Evolutionary conservation across 1,284 basidiomycete genomes (phyloP).

Genomic region (Grifola frondosa): DNA sequence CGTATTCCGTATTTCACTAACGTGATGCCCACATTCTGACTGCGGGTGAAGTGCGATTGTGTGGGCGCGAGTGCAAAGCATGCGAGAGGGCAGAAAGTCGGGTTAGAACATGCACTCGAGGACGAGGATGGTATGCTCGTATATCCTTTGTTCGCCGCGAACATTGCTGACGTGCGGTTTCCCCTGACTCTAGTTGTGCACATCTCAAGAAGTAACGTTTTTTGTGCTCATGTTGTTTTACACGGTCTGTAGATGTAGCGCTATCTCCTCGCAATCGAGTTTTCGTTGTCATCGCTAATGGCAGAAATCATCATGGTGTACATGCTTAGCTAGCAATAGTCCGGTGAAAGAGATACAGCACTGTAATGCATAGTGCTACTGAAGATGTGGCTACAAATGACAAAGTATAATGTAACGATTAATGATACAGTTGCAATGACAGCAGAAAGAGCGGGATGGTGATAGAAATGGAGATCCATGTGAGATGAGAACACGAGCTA

Average conservation of each 20-base stretch:
- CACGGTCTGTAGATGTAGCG: conserved; percentile 14
- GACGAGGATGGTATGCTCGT: conserved; percentile 79
- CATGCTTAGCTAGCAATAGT: too few species aligned
- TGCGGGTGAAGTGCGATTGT: conserved; percentile 82
- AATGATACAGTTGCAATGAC: conserved; percentile 2
- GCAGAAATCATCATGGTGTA: too few species aligned
- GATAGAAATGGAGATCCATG: background rate
- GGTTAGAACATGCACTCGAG: conserved; percentile 84
- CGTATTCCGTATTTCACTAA: conserved; percentile 36
- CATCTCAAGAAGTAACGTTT: conserved; percentile 73
- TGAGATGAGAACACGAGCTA: background rate
- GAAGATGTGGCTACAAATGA: background rate
- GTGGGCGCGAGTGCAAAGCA: conserved; percentile 96
- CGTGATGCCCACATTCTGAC: too few species aligned
- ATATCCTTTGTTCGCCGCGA: conserved; percentile 1
- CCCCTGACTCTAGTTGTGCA: conserved; percentile 63
- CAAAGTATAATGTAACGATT: background rate
- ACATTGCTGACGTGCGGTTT: conserved; percentile 19
- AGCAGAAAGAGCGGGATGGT: background rate
- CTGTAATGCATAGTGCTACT: conserved; percentile 8
- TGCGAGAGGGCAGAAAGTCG: conserved; percentile 94
- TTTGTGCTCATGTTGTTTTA: conserved; percentile 1
- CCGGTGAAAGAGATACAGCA: background rate
- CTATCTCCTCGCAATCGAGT: conserved; percentile 11
- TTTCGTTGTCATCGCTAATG: background rate